Base-by-base conservation (phyloP, 1,284 basidiomycete species). In the Vanrija sp. region DNA sequence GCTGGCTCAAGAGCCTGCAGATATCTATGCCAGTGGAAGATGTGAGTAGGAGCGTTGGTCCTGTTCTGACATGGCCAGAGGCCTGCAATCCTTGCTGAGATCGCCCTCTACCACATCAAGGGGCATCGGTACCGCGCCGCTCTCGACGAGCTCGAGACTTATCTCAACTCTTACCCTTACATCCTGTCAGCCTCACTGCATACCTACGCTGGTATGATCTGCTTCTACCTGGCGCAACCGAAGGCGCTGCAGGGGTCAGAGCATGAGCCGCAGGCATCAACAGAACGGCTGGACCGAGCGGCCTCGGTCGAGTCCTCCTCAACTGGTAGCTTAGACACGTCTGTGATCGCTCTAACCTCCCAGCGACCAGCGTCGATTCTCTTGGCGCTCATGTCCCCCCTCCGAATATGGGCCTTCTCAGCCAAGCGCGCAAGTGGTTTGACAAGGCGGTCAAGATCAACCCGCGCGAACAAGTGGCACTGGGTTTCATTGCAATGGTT, bases 81-180 rank as follows among this genome's bases (percentile, higher is more conserved):
- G 67, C 87, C 89, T 69, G 66, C 74, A 23, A 83, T 94, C 44
- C 78, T 95, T 9, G 82, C 84, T 63, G 89, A 93, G 66, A 75
- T 91, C 6, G 78, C 88, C 12, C 79, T 91, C 18, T 80, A 83
- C 38, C 78, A 91, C 19, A 84, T 91, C 57, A 64, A 81, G 26
- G 71, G 79, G 8, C 81, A 79, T 3, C 80, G 80, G 64, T 80
- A 86, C 65, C 80, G 80, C 54, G 83, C 86, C 48, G 91, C 91
- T 1, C 75, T 91, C 57, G 87, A 90, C 57, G 88, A 94, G 69
- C 78, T 94, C 14, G 89, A 92, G 67, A 80, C 91, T 88, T 93
- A 89, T 70, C 80, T 94, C 12, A 85, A 88, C 0, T 87, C 88
- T 1, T 86, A 87, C 69, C 91, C 91, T 0, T 94, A 87, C 76